Base-by-base conservation (phyloP, 2,329 filamentous ascomycete genomes). In the Rhinocladiella mackenziei region DNA sequence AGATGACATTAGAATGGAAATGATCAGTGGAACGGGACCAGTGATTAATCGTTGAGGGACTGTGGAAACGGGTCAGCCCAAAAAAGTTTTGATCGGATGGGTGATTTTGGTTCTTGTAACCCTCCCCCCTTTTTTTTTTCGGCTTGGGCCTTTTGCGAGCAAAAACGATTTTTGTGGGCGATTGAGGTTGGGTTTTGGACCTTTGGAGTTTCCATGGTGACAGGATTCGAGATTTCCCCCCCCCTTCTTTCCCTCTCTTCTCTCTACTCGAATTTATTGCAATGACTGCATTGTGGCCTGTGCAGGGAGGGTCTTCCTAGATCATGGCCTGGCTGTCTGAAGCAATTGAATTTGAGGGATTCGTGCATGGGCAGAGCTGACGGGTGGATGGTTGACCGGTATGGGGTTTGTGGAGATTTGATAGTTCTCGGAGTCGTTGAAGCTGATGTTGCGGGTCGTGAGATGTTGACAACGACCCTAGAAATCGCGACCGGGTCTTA, bases 91-190 rank as follows among this genome's bases (percentile, higher is more conserved):
- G 35, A 22, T 15, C 25, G 42, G 20, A 18, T 39, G 32, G 34
- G 28, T 14, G 37, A n/a, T n/a, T n/a, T n/a, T n/a, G n/a, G n/a
- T n/a, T n/a, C n/a, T n/a, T n/a, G n/a, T n/a, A n/a, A n/a, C n/a
- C n/a, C n/a, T n/a, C n/a, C n/a, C n/a, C n/a, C n/a, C n/a, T 30
- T 36, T 14, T 43, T 45, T 39, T 39, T 50, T 33, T 46, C 39
- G 28, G 19, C 40, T 39, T 32, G 9, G 29, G 7, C 9, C 20
- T 37, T 37, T 37, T 37, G 15, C 8, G 17, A 23, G 14, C 14
- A 28, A 11, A 4, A 11, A 28, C 17, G 34, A 18, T 28, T 26
- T 43, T 39, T 32, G 15, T 11, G 18, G 25, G 29, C 23, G 23
- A 11, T 26, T 11, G 23, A 26, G 23, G 15, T 8, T 18, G 10